Evolutionary conservation across 2,329 filamentous ascomycete species (phyloP), one percentile per base, ranked within the genome.

Genomic region (Beauveria sp.): DNA sequence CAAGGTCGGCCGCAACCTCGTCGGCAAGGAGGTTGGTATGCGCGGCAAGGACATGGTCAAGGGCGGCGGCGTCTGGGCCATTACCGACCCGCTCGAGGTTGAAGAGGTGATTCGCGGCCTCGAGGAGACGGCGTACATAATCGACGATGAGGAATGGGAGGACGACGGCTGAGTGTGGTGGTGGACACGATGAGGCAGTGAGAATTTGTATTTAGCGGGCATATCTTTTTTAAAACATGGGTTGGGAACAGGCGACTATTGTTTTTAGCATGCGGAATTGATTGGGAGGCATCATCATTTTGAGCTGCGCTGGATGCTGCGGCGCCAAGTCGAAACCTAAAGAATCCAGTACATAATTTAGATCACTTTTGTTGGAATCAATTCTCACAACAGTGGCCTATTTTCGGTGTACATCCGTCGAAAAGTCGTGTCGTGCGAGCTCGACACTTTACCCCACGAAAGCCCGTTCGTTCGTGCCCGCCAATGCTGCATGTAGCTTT

Each of bases 1-100:
- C 5, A 96, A 96, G 72, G 93, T 98, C 2, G 93, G 93, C 1
- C 82, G 93, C 62, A 97, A 97, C 72, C 79, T 98, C 8, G 93
- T 98, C 1, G 92, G 93, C 14, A 97, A 97, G 75, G 93, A 97
- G 75, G 93, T 97, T 3, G 93, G 92, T 10, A 93, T 95, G 85
- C 84, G 86, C 55, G 86, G 86, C 24, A 85, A 88, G 69, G 90
- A 95, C 60, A 78, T 83, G 18, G 84, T 93, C 54, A 96, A 93
- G 71, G 92, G 92, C 1, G 93, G 92, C 54, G 93, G 93, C 2
- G 93, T 97, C 0, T 96, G 93, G 92, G 92, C 89, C 4, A 90
- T 97, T 59, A 93, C 86, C 10, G 88, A 92, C 71, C 91, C 93
- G 9, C 82, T 80, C 60, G 88, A 91, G 72, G 83, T 91, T 52